Evolutionary conservation across 1,284 basidiomycete species (phyloP).

Genomic region (Anthracocystis panici-leucophaei): DNA sequence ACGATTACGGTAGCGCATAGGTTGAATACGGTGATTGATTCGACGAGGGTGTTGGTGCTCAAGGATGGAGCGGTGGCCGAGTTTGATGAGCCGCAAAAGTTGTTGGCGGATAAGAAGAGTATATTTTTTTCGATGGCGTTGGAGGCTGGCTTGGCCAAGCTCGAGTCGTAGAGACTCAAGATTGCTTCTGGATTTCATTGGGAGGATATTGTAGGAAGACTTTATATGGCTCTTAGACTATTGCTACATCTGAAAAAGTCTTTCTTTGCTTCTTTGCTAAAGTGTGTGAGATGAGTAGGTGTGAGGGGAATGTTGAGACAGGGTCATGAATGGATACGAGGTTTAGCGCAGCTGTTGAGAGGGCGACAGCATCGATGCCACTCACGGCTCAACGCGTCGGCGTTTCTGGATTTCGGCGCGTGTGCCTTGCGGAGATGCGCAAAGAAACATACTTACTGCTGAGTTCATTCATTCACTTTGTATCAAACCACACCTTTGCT

Average conservation of each 20-base stretch:
- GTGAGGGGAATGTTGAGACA: background rate
- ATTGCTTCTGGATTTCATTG: no score
- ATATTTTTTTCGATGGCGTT: conserved; percentile 68
- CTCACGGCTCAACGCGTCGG: conserved; percentile 16
- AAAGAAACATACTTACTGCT: background rate
- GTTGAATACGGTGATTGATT: conserved; percentile 90
- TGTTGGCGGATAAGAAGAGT: conserved; percentile 74
- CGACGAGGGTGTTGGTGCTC: conserved; percentile 85
- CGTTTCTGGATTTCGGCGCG: conserved; percentile 2
- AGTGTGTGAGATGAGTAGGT: background rate
- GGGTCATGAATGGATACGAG: background rate
- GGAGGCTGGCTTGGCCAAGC: conserved; percentile 64
- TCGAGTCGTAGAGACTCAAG: conserved; percentile 20
- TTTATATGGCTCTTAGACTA: background rate
- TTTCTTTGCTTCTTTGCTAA: background rate
- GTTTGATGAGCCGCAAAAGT: conserved; percentile 78
- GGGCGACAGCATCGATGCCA: background rate
- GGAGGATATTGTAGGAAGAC: no score
- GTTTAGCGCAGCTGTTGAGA: background rate
- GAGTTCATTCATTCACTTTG: background rate
- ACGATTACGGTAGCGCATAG: conserved; percentile 76
- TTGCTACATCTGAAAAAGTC: background rate
- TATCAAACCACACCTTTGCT: background rate
- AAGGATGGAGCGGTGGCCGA: conserved; percentile 81
- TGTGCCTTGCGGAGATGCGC: conserved; percentile 3